Percentiles rank a stretch among this genome's conserved stretches.
Conservation (phyloP, 129 eudicot species). For the Pulicaria dysenterica region DNA sequence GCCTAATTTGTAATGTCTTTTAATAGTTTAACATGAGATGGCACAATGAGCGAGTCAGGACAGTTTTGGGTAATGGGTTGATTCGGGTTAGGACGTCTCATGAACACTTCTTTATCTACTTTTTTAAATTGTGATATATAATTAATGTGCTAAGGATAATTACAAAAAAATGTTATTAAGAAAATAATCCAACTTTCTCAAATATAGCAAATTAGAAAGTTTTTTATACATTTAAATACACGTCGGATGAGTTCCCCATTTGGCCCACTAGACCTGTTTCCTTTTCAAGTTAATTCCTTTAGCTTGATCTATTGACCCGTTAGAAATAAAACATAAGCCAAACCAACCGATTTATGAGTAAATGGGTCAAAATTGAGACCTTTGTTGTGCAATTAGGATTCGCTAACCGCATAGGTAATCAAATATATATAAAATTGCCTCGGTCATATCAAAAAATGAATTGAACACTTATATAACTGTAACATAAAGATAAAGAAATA, state of each 20-base stretch:
- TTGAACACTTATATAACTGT: constrained; percentile 58
- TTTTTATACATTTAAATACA: background rate
- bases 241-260: background rate
- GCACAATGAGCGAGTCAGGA: background rate
- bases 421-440: too few species aligned
- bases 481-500: constrained; percentile 43
- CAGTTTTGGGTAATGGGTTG: background rate
- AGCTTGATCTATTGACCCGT: background rate
- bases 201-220: background rate
- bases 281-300: background rate
- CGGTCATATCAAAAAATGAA: background rate
- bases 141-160: background rate
- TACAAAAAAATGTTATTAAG: background rate
- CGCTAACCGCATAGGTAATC: background rate
- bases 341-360: background rate
- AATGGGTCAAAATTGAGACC: background rate
- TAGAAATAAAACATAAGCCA: background rate
- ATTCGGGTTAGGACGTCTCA: background rate
- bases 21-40: background rate
- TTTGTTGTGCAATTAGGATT: background rate
- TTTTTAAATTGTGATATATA: background rate
- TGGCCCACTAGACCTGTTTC: background rate
- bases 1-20: background rate
- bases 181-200: background rate
- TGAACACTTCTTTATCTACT: background rate